Evolutionary conservation across 1,284 basidiomycete genomes (phyloP).

Genomic region (Peniophora sp.): DNA sequence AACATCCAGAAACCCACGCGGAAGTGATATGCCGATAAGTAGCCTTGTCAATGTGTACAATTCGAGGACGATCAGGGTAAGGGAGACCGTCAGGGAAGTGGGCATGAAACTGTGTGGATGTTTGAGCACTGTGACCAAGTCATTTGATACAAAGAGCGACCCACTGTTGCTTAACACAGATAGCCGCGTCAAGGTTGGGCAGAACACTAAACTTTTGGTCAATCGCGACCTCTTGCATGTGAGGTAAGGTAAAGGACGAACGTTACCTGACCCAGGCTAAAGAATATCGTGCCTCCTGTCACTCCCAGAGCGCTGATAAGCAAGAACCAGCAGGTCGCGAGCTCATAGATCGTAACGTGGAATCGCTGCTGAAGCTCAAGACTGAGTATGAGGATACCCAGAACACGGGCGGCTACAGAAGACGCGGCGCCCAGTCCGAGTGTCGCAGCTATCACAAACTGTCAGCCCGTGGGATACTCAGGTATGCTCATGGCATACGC

Average conservation of each 20-base stretch:
- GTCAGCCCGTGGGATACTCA: too few relatives aligned
- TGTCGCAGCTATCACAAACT: conserved; percentile 30
- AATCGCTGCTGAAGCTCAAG: conserved; percentile 22
- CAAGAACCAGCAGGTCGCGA: not conserved
- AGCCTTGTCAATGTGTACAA: conserved; percentile 32
- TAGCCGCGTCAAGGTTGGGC: not conserved
- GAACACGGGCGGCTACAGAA: conserved; percentile 24
- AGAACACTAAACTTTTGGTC: not conserved
- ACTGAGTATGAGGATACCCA: conserved; percentile 26
- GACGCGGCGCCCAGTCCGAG: conserved; percentile 31
- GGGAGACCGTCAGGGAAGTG: conserved; percentile 31
- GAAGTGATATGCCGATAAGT: conserved; percentile 21
- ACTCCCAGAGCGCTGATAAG: not conserved
- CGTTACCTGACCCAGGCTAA: not conserved
- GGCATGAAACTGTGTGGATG: conserved; percentile 30
- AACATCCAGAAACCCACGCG: conserved; percentile 19
- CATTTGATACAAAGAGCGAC: not conserved
- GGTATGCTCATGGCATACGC: conserved; percentile 13
- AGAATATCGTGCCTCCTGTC: not conserved
- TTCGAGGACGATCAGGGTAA: conserved; percentile 34
- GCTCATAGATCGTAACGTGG: not conserved
- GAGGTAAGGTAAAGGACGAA: too few relatives aligned
- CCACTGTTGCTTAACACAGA: not conserved
- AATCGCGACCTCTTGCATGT: not conserved
- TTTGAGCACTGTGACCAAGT: not conserved